Evolutionary conservation across 306 rosid genomes (phyloP), one percentile per base, ranked within the genome.

Genomic region (Trifolium fragiferum): DNA sequence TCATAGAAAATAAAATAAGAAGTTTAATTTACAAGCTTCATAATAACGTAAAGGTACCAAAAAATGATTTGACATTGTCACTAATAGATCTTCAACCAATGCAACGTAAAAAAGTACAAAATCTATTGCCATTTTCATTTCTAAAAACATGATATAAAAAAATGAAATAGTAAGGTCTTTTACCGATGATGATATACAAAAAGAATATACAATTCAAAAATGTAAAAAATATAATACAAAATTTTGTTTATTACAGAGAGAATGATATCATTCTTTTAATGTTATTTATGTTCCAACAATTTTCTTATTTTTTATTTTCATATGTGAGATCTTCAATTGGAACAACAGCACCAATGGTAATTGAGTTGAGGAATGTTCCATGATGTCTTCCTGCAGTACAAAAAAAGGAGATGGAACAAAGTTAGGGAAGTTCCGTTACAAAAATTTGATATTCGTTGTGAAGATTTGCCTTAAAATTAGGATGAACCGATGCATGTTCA

Each of bases 301-400:
- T 23, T 51, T 68, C 65, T 75, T 84, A 68, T 10, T 38, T 66
- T 78, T 78, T 78, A 78, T 73, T 82, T 41, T 40, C 68, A 37
- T 35, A 6, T 57, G 57, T 74, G 67, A 82, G 71, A 60, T 89
- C 78, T 33, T 58, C n/a, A 3, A 21, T 80, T 15, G 87, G 84
- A 76, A 77, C 58, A 62, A 49, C 73, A 68, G 72, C 76, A 19
- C 79, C 73, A 59, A 72, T 81, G 58, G 33, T 54, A 84, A 30
- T 37, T 54, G 87, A 60, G 79, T 37, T 59, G 88, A 60, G 75
- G 77, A 80, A 84, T 87, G 82, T 27, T 84, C 70, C 66, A 62
- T 73, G 51, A 89, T 87, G 84, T 86, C 87, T 67, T 86, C 93
- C 96, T 88, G 88, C 77, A 64, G 66, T 8, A 21, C 54, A 63